Conservation (phyloP, 116 monocot genomes). For the Zostera marina region DNA sequence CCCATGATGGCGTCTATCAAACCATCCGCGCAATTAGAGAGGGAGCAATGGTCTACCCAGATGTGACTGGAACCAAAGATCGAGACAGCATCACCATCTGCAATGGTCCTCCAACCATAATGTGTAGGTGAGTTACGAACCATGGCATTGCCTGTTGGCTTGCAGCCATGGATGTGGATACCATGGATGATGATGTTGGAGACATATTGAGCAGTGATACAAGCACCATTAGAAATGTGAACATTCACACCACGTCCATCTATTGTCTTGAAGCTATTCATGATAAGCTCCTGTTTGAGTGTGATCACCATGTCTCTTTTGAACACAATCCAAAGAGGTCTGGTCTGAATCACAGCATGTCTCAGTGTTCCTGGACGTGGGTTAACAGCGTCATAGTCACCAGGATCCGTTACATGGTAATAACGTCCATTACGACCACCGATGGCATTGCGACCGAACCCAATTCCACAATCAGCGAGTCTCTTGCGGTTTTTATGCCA, state of each 20-base stretch:
- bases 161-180: slow-evolving; percentile 69
- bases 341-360: slow-evolving; percentile 61
- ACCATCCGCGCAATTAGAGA: slow-evolving; percentile 80
- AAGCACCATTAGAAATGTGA: slow-evolving; percentile 75
- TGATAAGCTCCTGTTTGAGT: slow-evolving; percentile 67
- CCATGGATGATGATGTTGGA: slow-evolving; percentile 81
- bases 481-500: slow-evolving; percentile 65
- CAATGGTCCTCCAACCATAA: slow-evolving; percentile 82
- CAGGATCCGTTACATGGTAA: slow-evolving; percentile 67
- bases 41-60: slow-evolving; percentile 92
- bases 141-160: slow-evolving; percentile 91
- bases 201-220: slow-evolving; percentile 57
- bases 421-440: slow-evolving; percentile 52
- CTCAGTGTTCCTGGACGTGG: slow-evolving; percentile 65
- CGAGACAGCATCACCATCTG: slow-evolving; percentile 73
- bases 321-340: slow-evolving; percentile 78
- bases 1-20: slow-evolving; percentile 85
- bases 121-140: slow-evolving; percentile 78
- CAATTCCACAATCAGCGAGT: slow-evolving; percentile 69
- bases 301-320: slow-evolving; percentile 62
- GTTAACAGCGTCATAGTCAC: slow-evolving; percentile 52
- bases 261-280: slow-evolving; percentile 91
- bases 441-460: slow-evolving; percentile 65
- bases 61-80: slow-evolving; percentile 74
- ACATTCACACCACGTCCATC: slow-evolving; percentile 67